Evolutionary conservation across 345 rosid genomes (phyloP).

Genomic region (Syzygium grande): DNA sequence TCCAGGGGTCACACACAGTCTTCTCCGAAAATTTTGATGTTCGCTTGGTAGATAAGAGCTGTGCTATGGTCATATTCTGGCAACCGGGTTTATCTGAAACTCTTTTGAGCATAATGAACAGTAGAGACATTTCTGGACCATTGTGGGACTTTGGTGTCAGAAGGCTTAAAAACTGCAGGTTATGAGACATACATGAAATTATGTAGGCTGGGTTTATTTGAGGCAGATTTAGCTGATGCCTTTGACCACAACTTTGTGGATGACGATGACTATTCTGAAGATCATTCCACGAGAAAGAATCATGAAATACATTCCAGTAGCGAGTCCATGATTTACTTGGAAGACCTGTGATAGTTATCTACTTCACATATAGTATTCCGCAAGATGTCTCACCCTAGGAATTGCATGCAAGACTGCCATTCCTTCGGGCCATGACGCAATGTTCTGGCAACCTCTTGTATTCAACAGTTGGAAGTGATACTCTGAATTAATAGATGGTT

Average conservation of each 20-base stretch:
- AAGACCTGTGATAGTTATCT: slow-evolving; percentile 40
- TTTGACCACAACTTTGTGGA: slow-evolving; percentile 43
- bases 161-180: slow-evolving; percentile 55
- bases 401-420: background rate
- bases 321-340: slow-evolving; percentile 55
- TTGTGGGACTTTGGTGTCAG: slow-evolving; percentile 54
- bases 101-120: slow-evolving; percentile 32
- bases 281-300: slow-evolving; percentile 18
- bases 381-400: background rate
- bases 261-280: slow-evolving; percentile 7
- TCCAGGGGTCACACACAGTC: slow-evolving; percentile 43
- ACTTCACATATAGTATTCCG: background rate
- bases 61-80: slow-evolving; percentile 70
- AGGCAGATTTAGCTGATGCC: slow-evolving; percentile 47
- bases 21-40: slow-evolving; percentile 46
- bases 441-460: background rate
- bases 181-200: slow-evolving; percentile 50
- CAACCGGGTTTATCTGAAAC: slow-evolving; percentile 32
- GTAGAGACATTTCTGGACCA: slow-evolving; percentile 28
- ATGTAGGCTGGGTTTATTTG: slow-evolving; percentile 67
- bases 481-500: background rate
- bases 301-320: slow-evolving; percentile 36
- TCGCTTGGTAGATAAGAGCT: slow-evolving; percentile 50
- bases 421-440: background rate
- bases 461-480: background rate